Evolutionary conservation across 2,329 filamentous ascomycete genomes (phyloP).

Genomic region (Aureobasidium uvarum): DNA sequence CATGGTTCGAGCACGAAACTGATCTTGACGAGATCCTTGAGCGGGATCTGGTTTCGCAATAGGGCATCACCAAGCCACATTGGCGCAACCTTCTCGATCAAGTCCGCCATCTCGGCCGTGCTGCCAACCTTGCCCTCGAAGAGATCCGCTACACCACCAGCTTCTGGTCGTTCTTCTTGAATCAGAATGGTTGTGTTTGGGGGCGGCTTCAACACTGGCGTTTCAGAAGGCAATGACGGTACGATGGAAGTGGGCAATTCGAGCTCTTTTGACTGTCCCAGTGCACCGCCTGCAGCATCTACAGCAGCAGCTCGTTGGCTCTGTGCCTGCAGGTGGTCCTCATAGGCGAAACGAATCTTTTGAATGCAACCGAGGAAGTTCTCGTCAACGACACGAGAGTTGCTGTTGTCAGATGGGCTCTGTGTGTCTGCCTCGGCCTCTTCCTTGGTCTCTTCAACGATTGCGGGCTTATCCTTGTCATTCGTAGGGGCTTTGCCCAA

Average conservation of each 20-base stretch:
- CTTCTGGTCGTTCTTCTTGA: constrained; percentile 63
- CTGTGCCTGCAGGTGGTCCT: constrained; percentile 60
- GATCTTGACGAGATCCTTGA: constrained; percentile 95
- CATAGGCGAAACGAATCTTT: constrained; percentile 70
- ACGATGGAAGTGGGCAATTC: constrained; percentile 62
- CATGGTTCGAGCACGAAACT: constrained; percentile 86
- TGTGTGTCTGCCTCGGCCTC: constrained; percentile 56
- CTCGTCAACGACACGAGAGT: constrained; percentile 73
- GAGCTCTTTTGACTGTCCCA: constrained; percentile 30
- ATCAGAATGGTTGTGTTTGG: constrained; percentile 62
- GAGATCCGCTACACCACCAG: constrained; percentile 71
- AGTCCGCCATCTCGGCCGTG: constrained; percentile 72
- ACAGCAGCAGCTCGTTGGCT: constrained; percentile 35
- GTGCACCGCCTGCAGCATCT: constrained; percentile 38
- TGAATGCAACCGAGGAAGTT: constrained; percentile 71
- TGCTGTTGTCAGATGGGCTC: constrained; percentile 54
- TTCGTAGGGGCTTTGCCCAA: constrained; percentile 66
- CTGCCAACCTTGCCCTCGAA: constrained; percentile 85
- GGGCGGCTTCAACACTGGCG: constrained; percentile 72
- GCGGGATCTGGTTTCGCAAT: constrained; percentile 72
- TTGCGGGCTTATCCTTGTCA: constrained; percentile 60
- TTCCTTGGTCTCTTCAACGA: constrained; percentile 70
- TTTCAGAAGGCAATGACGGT: constrained; percentile 69
- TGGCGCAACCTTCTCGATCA: constrained; percentile 81
- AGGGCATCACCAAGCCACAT: constrained; percentile 91